A percentile compares a stretch with the other conserved stretches of the same genome.
Evolutionary conservation across 2,329 filamentous ascomycete genomes (phyloP).

Genomic region (Coccinonectria pachysandricola): DNA sequence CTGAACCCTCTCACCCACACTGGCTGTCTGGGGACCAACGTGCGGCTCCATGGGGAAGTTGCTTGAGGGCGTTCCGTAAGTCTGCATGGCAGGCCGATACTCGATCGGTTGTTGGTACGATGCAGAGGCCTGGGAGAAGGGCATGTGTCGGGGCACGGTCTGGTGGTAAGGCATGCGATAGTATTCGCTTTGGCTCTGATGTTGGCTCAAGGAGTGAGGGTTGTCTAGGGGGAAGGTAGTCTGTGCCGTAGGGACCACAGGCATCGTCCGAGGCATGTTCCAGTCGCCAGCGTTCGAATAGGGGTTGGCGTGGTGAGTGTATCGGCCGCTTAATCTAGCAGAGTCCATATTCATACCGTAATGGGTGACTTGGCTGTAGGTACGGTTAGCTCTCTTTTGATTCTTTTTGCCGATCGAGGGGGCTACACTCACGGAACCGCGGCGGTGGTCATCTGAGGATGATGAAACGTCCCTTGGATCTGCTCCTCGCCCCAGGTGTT

Average conservation of each 20-base stretch:
- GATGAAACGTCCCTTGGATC: background rate
- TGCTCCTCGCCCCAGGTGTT: background rate
- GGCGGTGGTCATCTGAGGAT: background rate
- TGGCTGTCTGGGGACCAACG: too few species aligned
- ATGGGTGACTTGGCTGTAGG: background rate
- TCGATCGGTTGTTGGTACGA: constrained; percentile 2
- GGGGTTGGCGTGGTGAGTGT: background rate
- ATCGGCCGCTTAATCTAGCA: background rate
- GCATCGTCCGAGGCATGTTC: background rate
- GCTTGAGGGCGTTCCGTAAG: too few species aligned
- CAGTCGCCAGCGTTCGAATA: background rate
- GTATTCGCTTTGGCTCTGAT: constrained; percentile 2
- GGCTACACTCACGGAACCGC: too few species aligned
- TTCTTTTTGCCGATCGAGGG: too few species aligned
- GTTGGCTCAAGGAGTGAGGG: too few species aligned
- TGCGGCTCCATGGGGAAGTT: too few species aligned
- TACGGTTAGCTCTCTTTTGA: too few species aligned
- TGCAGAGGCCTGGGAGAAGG: background rate
- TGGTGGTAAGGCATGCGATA: constrained; percentile 4
- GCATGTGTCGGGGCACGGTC: constrained; percentile 3
- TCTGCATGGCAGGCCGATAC: constrained; percentile 4
- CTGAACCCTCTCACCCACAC: too few species aligned
- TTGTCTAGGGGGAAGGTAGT: too few species aligned
- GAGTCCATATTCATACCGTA: background rate
- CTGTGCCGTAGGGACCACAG: constrained; percentile 1